These are phyloP conservation scores for Salix suchowensis DNA, from an alignment of 345 rosid species.

Conservation along the genomic window DNA sequence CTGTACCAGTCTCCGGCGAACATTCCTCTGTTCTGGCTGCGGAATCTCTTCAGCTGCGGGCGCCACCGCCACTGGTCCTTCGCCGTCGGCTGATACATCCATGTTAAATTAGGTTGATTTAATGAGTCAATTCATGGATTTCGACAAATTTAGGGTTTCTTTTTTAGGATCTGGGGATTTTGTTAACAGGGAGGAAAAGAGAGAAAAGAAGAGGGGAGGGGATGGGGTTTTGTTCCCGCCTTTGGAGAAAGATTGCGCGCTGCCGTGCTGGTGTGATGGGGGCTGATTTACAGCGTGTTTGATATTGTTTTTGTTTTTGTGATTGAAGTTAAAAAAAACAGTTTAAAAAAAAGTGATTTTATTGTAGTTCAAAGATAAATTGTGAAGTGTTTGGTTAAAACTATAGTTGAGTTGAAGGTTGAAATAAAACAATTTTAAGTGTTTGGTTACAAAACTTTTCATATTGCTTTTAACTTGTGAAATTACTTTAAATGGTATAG, in stretches of 20 bases:
- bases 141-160: not conserved
- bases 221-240: not conserved
- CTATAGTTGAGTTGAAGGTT: no score
- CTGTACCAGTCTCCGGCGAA: constrained; percentile 70
- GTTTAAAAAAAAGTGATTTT: no score
- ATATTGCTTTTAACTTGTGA: no score
- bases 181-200: not conserved
- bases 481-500: no score
- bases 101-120: constrained; percentile 3
- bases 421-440: no score
- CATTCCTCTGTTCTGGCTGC: constrained; percentile 33
- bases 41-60: not conserved
- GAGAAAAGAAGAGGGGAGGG: not conserved
- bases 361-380: no score
- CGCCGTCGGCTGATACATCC: constrained; percentile 10
- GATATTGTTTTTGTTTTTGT: no score
- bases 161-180: not conserved
- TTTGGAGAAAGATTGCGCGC: not conserved
- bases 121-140: not conserved
- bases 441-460: no score
- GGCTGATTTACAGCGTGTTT: not conserved
- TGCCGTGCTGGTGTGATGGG: not conserved
- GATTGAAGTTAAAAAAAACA: no score
- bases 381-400: no score
- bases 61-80: not conserved